phyloP scores from a whole-genome alignment of 2,329 filamentous ascomycete genomes.

The Chaetomium globosum region DNA sequence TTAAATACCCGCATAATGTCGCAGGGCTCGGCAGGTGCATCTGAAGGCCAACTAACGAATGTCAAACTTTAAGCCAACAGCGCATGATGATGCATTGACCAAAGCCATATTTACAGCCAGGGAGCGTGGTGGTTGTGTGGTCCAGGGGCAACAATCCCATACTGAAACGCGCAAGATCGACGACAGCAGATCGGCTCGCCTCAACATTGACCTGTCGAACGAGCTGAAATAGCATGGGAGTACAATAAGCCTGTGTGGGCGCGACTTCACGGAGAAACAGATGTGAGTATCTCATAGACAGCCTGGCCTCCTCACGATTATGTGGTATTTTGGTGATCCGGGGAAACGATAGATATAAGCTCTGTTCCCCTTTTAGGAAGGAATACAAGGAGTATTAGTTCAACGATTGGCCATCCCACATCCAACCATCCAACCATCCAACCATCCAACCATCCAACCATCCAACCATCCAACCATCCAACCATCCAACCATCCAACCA shows the following conservation, averaged over 20 bases:
- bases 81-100: conserved; percentile 17
- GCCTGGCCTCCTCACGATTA: neutral
- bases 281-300: neutral
- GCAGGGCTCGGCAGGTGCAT: neutral
- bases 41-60: neutral
- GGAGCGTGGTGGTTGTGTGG: neutral
- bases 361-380: neutral
- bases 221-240: neutral
- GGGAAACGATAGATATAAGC: conserved; percentile 11
- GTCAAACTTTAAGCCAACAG: neutral
- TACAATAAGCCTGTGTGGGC: neutral
- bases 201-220: neutral
- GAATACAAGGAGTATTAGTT: neutral
- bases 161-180: conserved; percentile 21
- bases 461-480: no score
- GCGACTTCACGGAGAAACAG: neutral
- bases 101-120: neutral
- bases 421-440: no score
- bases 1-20: conserved; percentile 6
- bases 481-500: no score
- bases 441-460: no score
- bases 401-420: neutral
- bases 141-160: conserved; percentile 15
- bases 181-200: neutral
- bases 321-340: neutral